phyloP scores from a whole-genome alignment of 306 rosid species.

The barrel medic (Medicago truncatula) region MtrunA17r5.0-ANR NC_053045.1:45327501-45328000 shows the following conservation, averaged over 20 bases:
- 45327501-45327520: constrained; percentile 83
- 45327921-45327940: background rate
- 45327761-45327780: background rate
- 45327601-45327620: constrained; percentile 19
- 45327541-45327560: constrained; percentile 22
- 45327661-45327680: constrained; percentile 28
- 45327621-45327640: constrained; percentile 24
- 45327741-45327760: background rate
- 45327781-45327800: background rate
- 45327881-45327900: background rate
- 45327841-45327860: constrained; percentile 9
- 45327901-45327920: background rate
- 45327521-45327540: constrained; percentile 66
- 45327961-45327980: background rate
- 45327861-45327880: background rate
- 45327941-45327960: background rate
- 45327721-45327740: constrained; percentile 18
- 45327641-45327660: constrained; percentile 26
- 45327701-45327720: constrained; percentile 20
- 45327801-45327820: background rate
- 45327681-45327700: constrained; percentile 25
- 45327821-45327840: background rate
- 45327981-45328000: background rate
- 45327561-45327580: constrained; percentile 11
- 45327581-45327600: constrained; percentile 11